phyloP scores from a whole-genome alignment of 345 rosid species.

The Streptanthus diversifolius region DNA sequence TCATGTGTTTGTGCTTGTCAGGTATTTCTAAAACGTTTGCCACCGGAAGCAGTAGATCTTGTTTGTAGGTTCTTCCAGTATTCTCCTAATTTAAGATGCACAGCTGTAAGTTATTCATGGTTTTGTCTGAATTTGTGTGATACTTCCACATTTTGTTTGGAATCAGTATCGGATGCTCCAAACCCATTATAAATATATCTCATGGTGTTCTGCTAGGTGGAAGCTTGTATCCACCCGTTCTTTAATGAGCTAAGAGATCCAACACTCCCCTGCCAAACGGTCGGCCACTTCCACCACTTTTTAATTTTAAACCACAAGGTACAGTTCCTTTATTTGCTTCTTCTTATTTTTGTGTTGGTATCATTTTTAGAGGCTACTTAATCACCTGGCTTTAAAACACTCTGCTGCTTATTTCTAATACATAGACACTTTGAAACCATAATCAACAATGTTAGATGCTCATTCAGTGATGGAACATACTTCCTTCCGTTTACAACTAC shows the following conservation, averaged over 20 bases:
- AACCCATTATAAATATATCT: too few species aligned
- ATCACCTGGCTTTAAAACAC: background rate
- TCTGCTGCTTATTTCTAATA: too few species aligned
- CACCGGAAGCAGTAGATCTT: slow-evolving; percentile 93
- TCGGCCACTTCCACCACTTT: slow-evolving; percentile 66
- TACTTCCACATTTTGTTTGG: too few species aligned
- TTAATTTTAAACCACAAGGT: slow-evolving; percentile 51
- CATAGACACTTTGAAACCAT: too few species aligned
- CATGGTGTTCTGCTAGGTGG: slow-evolving; percentile 41
- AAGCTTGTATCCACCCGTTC: slow-evolving; percentile 67
- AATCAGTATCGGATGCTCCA: too few species aligned
- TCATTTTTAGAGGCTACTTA: background rate
- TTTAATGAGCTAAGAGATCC: slow-evolving; percentile 74
- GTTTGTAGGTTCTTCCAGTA: slow-evolving; percentile 86
- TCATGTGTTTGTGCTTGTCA: background rate
- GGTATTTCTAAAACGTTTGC: slow-evolving; percentile 59
- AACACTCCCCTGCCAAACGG: slow-evolving; percentile 59
- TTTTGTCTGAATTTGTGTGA: background rate
- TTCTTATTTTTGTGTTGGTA: background rate
- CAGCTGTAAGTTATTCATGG: slow-evolving; percentile 58
- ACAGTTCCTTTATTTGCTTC: background rate
- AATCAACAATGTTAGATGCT: background rate
- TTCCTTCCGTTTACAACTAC: too few species aligned
- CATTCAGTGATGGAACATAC: background rate
- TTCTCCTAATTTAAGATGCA: slow-evolving; percentile 85